phyloP scores from a whole-genome alignment of 192 early-diverging fungal genomes.

The Coemansia sp. region DNA sequence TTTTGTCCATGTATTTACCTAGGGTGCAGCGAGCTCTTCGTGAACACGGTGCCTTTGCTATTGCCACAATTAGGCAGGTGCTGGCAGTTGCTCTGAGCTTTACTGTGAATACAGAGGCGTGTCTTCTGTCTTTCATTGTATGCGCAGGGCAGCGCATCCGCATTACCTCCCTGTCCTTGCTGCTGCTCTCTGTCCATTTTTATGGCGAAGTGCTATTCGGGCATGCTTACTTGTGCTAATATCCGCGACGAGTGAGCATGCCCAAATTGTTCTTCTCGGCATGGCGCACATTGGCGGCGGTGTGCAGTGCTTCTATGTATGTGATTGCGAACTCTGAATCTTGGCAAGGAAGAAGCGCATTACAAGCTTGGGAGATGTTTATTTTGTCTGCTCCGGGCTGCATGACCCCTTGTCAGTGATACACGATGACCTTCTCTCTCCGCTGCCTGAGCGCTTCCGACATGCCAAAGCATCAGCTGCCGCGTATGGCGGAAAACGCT shows the following conservation, averaged over 20 bases:
- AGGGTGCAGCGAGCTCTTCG: neutral
- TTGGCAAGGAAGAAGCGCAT: neutral
- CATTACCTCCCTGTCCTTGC: neutral
- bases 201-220: neutral
- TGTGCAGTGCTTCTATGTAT: constrained; percentile 5
- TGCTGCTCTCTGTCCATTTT: neutral
- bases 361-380: neutral
- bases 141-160: neutral
- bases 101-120: neutral
- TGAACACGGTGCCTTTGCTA: neutral
- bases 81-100: neutral
- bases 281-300: constrained; percentile 11
- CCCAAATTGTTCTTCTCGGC: neutral
- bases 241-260: neutral
- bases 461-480: constrained; percentile 3
- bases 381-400: neutral
- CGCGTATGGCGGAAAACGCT: neutral
- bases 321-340: neutral
- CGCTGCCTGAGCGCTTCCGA: neutral
- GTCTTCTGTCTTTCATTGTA: neutral
- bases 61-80: neutral
- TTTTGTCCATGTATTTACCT: neutral
- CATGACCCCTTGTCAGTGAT: neutral
- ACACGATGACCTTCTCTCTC: neutral
- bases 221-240: neutral